phyloP scores from a whole-genome alignment of 2,329 filamentous ascomycete species.

The Fusarium phyllophilum region DNA sequence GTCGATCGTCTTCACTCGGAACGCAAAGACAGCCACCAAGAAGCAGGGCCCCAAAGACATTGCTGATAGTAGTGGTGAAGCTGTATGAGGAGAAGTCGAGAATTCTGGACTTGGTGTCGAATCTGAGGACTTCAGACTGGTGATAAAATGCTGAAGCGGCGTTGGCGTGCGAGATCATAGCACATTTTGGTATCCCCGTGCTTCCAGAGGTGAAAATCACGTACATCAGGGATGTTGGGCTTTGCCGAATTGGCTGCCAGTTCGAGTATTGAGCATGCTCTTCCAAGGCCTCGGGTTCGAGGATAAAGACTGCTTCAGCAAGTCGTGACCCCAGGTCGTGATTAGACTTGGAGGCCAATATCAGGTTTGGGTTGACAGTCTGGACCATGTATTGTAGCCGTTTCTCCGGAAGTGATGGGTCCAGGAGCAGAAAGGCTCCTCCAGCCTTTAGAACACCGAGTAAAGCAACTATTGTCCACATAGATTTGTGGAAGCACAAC shows the following conservation, averaged over 20 bases:
- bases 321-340: no score
- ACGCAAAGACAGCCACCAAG: conserved; percentile 54
- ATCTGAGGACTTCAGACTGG: no score
- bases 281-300: neutral
- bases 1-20: conserved; percentile 51
- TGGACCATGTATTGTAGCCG: neutral
- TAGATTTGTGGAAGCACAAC: neutral
- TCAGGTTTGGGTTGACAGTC: neutral
- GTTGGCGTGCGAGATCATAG: conserved; percentile 44
- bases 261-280: neutral
- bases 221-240: conserved; percentile 18
- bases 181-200: conserved; percentile 66
- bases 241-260: neutral
- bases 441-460: neutral
- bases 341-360: neutral
- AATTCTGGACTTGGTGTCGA: neutral
- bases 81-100: conserved; percentile 49
- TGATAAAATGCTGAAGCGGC: no score
- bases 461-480: neutral
- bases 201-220: conserved; percentile 68
- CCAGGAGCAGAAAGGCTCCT: neutral
- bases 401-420: neutral
- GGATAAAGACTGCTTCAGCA: no score
- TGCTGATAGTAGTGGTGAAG: conserved; percentile 41
- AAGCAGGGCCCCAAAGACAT: conserved; percentile 50